Conservation (phyloP, 202 grass and related monocot genomes). For the Zoysia matrella region DNA sequence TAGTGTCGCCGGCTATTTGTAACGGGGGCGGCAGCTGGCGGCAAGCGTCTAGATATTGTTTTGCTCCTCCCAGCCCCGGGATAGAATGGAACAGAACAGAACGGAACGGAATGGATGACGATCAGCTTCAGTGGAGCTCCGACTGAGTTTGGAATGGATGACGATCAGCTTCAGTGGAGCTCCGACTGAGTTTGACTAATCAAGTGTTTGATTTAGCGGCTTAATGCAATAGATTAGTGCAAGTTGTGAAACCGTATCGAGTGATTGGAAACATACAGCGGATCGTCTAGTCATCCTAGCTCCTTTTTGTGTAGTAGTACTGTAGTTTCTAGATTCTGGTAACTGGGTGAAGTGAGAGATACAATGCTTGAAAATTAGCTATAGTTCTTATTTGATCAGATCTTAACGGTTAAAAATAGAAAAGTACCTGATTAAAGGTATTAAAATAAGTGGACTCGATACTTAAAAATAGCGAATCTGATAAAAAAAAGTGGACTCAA, state of each 20-base stretch:
- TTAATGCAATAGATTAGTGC: conserved; percentile 7
- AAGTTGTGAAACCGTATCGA: not conserved
- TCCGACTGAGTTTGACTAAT: conserved; percentile 21
- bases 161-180: not conserved
- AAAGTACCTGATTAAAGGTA: too few species aligned
- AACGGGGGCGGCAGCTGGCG: conserved; percentile 36
- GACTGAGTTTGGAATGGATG: not conserved
- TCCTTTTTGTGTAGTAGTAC: not conserved
- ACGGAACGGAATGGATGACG: conserved; percentile 8
- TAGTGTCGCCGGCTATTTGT: conserved; percentile 59
- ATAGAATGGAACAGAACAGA: not conserved
- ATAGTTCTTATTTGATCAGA: too few species aligned
- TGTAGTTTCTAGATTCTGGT: not conserved
- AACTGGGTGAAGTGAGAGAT: not conserved
- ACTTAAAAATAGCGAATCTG: too few species aligned
- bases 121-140: not conserved
- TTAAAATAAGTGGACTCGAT: too few species aligned
- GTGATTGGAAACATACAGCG: not conserved
- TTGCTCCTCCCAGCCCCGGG: not conserved
- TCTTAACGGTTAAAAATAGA: too few species aligned
- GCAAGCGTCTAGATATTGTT: not conserved
- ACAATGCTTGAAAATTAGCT: too few species aligned
- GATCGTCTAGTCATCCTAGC: not conserved
- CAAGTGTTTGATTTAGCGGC: conserved; percentile 28
- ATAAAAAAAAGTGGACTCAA: too few species aligned